Evolutionary conservation across 306 rosid genomes (phyloP), one percentile per base, ranked within the genome.

Genomic region (Trifolium dubium): DNA sequence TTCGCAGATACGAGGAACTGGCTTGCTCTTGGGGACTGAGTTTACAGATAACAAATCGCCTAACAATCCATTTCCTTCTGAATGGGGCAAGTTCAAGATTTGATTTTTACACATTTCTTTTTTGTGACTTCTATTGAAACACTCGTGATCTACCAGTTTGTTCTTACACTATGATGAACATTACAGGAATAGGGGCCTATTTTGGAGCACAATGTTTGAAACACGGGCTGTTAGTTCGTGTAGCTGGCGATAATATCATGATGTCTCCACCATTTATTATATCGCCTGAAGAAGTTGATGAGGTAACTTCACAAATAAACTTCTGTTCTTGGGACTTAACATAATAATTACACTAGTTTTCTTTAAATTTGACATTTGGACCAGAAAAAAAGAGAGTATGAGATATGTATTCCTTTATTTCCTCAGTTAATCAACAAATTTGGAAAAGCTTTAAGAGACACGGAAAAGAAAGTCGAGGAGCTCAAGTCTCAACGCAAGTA

Each of bases 31-130:
- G 40, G 96, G 86, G 41, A 92, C 95, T 1, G 95, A 94, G 80
- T 94, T 94, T 76, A 3, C 88, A 1, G 89, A 94, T 80, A 94
- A 94, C 46, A 94, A 89, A 75, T 94, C 99, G 46, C 99, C 99
- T 5, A 87, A 88, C 71, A 88, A 85, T 83, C 87, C 79, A 12
- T 94, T 94, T 76, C 99, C 99, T 82, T 69, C 96, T 61, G 95
- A 86, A 86, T 94, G 98, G 97, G 95, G 99, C 72, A 87, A 85
- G 92, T 84, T 71, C 69, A 63, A 39, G 67, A 47, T 65, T 73
- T 47, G 50, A 29, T 60, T 74, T 76, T 67, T 37, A 10, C 29
- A 1, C 23, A 23, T 23, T 23, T 1, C 23, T 23, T 23, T 23
- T 23, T 6, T 10, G 28, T 30, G 60, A 15, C 68, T 73, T 62